Percentiles rank a stretch among this genome's conserved stretches.
Evolutionary conservation across 1,284 basidiomycete genomes (phyloP).

Genomic region (Apiotrichum siamense): DNA sequence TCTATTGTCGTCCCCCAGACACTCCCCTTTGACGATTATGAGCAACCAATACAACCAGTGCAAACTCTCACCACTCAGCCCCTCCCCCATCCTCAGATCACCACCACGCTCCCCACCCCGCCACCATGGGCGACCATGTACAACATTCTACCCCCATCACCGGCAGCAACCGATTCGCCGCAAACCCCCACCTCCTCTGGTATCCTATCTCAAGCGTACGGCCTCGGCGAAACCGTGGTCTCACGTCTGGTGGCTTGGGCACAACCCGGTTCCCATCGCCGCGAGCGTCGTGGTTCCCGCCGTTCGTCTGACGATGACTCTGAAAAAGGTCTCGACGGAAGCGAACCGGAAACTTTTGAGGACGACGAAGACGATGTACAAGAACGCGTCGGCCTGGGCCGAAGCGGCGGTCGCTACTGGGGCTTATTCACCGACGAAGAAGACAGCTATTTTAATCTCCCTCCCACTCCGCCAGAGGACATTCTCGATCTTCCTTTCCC

Average conservation of each 20-base stretch:
- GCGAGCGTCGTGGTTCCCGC: slow-evolving; percentile 5
- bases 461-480: slow-evolving; percentile 31
- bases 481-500: slow-evolving; percentile 10
- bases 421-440: slow-evolving; percentile 20
- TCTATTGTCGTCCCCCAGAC: slow-evolving; percentile 34
- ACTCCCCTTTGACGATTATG: slow-evolving; percentile 6
- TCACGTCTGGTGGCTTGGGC: slow-evolving; percentile 20
- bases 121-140: slow-evolving; percentile 17
- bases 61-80: slow-evolving; percentile 11
- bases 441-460: slow-evolving; percentile 31
- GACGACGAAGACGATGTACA: slow-evolving; percentile 11
- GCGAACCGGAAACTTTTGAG: slow-evolving; percentile 26
- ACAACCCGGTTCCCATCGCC: slow-evolving; percentile 1
- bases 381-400: slow-evolving; percentile 1
- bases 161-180: slow-evolving; percentile 4
- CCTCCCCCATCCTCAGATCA: slow-evolving; percentile 6
- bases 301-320: slow-evolving; percentile 31
- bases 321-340: slow-evolving; percentile 40
- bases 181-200: not conserved
- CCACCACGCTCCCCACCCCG: slow-evolving; percentile 2
- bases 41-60: slow-evolving; percentile 10
- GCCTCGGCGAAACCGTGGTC: slow-evolving; percentile 29
- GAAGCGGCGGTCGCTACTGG: slow-evolving; percentile 28
- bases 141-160: slow-evolving; percentile 19
- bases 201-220: slow-evolving; percentile 28